Conservation (phyloP, 2,329 filamentous ascomycete genomes). For the Sporothrix phasma region DNA sequence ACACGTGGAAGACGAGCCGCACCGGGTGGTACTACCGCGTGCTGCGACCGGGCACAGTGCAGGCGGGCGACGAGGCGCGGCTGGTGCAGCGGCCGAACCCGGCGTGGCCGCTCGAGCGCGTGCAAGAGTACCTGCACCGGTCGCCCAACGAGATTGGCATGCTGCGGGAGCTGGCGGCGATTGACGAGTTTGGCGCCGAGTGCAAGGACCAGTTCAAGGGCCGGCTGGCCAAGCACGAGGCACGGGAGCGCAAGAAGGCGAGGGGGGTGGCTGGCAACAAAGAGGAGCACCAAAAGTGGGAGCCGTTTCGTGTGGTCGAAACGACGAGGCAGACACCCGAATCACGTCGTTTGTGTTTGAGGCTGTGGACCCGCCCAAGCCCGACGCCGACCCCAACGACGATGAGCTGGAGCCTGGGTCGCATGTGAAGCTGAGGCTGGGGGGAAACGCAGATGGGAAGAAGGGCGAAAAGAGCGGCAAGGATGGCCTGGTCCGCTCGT, state of each 20-base stretch:
- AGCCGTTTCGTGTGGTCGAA: constrained; percentile 37
- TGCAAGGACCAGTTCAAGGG: constrained; percentile 38
- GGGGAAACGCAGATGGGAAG: constrained; percentile 35
- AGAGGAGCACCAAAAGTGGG: constrained; percentile 33
- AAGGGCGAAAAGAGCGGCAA: neutral
- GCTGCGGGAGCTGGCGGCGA: constrained; percentile 41
- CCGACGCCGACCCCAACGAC: constrained; percentile 14
- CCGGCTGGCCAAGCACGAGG: constrained; percentile 38
- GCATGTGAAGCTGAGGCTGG: constrained; percentile 46
- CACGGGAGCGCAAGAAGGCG: constrained; percentile 21
- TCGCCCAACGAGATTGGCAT: constrained; percentile 41
- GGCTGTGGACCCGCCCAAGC: constrained; percentile 24
- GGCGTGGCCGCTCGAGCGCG: constrained; percentile 50
- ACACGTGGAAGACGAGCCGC: constrained; percentile 45
- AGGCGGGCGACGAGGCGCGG: constrained; percentile 45
- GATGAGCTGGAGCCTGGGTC: constrained; percentile 31
- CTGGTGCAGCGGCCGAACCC: constrained; percentile 47
- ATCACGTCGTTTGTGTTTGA: constrained; percentile 45
- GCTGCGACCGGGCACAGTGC: constrained; percentile 42
- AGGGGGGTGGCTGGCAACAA: neutral
- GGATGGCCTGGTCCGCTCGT: constrained; percentile 43
- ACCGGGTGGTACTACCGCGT: constrained; percentile 61
- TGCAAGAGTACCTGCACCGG: constrained; percentile 54
- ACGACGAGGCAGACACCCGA: constrained; percentile 41
- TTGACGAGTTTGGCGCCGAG: constrained; percentile 42